phyloP scores from a whole-genome alignment of 2,329 filamentous ascomycete genomes.

The Byssothecium circinans region DNA sequence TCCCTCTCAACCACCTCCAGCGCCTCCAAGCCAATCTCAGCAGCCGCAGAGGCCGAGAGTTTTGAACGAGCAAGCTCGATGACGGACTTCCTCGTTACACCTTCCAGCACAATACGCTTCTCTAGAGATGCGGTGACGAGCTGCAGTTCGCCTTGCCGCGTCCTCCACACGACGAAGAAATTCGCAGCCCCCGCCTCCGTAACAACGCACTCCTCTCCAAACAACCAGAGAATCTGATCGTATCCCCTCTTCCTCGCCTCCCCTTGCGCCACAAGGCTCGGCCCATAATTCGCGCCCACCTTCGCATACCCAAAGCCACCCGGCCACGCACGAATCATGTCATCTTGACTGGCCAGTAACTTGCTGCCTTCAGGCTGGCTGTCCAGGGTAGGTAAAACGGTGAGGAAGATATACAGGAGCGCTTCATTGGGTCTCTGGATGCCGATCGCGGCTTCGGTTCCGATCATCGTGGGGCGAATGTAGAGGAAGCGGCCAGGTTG shows the following conservation, averaged over 20 bases:
- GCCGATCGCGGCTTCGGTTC: slow-evolving; percentile 76
- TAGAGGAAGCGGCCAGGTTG: slow-evolving; percentile 75
- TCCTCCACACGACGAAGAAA: slow-evolving; percentile 83
- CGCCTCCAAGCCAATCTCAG: slow-evolving; percentile 39
- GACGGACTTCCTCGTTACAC: slow-evolving; percentile 81
- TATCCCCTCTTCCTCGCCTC: slow-evolving; percentile 75
- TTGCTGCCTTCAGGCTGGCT: slow-evolving; percentile 54
- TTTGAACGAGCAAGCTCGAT: slow-evolving; percentile 70
- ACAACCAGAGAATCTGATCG: slow-evolving; percentile 93
- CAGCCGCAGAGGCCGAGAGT: slow-evolving; percentile 46
- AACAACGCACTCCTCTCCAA: slow-evolving; percentile 73
- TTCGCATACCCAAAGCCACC: slow-evolving; percentile 92
- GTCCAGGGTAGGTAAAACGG: slow-evolving; percentile 51
- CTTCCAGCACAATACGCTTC: slow-evolving; percentile 82
- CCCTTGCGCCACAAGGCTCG: slow-evolving; percentile 73
- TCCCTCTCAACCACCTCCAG: slow-evolving; percentile 78
- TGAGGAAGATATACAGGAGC: slow-evolving; percentile 79
- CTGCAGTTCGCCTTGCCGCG: slow-evolving; percentile 58
- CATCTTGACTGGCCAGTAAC: slow-evolving; percentile 75
- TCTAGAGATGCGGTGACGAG: slow-evolving; percentile 82
- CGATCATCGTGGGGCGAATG: slow-evolving; percentile 84
- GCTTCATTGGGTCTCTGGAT: slow-evolving; percentile 79
- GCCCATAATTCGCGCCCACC: slow-evolving; percentile 91
- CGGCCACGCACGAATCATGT: slow-evolving; percentile 88
- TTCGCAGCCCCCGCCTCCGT: slow-evolving; percentile 92